Conservation (phyloP, 441 rosid genomes). For the Adansonia rubrostipa region DNA sequence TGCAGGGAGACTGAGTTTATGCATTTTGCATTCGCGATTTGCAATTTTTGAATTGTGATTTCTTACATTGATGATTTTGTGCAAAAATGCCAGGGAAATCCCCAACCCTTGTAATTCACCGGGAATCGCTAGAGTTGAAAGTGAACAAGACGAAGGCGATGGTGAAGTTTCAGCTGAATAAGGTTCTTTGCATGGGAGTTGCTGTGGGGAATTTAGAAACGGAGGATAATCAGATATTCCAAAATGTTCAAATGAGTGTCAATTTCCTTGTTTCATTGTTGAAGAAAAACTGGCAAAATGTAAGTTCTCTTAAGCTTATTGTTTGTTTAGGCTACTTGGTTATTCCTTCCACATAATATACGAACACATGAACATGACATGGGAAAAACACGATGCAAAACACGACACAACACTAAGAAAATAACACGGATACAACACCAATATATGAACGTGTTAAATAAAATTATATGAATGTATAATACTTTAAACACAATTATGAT, state of each 20-base stretch:
- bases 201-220: conserved; percentile 83
- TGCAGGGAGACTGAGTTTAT: neutral
- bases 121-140: conserved; percentile 89
- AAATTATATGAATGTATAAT: too few species aligned
- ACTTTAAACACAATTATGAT: too few species aligned
- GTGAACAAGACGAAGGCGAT: conserved; percentile 96
- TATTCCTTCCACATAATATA: neutral
- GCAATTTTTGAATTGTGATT: neutral
- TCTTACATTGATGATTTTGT: neutral
- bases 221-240: conserved; percentile 97
- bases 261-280: conserved; percentile 88
- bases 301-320: conserved; percentile 39
- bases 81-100: conserved; percentile 71
- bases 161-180: conserved; percentile 90
- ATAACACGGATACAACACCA: too few species aligned
- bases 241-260: conserved; percentile 91
- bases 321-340: neutral
- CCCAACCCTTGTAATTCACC: conserved; percentile 92
- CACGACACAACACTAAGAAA: too few species aligned
- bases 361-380: too few species aligned
- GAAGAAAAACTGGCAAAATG: conserved; percentile 99
- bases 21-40: neutral
- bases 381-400: too few species aligned
- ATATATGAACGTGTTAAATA: too few species aligned
- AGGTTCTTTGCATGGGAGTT: conserved; percentile 98